These are phyloP conservation scores for Grammothele lineata DNA, from an alignment of 768 basidiomycete species.

Conservation along the genomic window DNA sequence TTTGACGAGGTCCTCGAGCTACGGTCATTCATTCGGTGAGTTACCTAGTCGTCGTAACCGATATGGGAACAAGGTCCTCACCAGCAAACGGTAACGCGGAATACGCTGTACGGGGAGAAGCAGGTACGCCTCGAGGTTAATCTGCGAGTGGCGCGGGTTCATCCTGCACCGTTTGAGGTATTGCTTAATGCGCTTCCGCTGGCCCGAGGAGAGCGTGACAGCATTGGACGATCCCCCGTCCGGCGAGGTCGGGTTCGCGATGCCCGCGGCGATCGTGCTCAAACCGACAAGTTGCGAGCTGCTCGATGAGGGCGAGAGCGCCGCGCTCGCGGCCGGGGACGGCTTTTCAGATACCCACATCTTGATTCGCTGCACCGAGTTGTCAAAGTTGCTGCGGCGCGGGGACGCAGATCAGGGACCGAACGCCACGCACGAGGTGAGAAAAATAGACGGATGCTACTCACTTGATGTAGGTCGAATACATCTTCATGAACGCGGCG, in stretches of 20 bases:
- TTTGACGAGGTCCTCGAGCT: slow-evolving; percentile 84
- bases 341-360: slow-evolving; percentile 71
- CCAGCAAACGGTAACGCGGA: slow-evolving; percentile 92
- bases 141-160: slow-evolving; percentile 87
- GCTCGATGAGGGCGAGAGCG: slow-evolving; percentile 56
- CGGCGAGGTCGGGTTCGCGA: slow-evolving; percentile 40
- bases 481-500: slow-evolving; percentile 98
- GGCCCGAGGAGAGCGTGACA: slow-evolving; percentile 65
- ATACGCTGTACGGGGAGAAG: slow-evolving; percentile 94
- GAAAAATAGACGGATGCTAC: slow-evolving; percentile 30
- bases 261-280: slow-evolving; percentile 50
- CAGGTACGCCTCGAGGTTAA: slow-evolving; percentile 91
- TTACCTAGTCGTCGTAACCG: no score
- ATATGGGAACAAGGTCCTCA: slow-evolving; percentile 34
- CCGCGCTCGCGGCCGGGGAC: slow-evolving; percentile 35
- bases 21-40: not conserved
- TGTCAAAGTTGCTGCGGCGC: slow-evolving; percentile 83
- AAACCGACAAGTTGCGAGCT: slow-evolving; percentile 60
- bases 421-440: slow-evolving; percentile 7
- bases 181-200: slow-evolving; percentile 82
- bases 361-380: slow-evolving; percentile 82
- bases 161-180: slow-evolving; percentile 89
- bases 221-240: slow-evolving; percentile 37
- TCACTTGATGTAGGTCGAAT: slow-evolving; percentile 96
- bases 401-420: slow-evolving; percentile 5